These are phyloP conservation scores for Komagataella kurtzmanii DNA, from an alignment of 805 yeast genomes.

Conservation along the genomic window DNA sequence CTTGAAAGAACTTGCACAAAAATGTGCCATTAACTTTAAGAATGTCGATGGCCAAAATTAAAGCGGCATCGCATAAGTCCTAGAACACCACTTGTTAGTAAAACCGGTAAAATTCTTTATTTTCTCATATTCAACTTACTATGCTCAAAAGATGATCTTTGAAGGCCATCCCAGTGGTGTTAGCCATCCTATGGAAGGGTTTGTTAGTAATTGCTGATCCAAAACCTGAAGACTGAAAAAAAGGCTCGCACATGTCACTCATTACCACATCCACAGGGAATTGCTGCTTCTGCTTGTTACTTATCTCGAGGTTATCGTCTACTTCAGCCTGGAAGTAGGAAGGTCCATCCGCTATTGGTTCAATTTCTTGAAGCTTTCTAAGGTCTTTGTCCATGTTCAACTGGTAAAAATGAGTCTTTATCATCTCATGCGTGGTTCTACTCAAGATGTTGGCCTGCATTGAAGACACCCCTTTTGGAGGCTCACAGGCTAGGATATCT, in stretches of 20 bases:
- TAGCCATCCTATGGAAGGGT: conserved; percentile 83
- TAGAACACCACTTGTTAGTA: conserved; percentile 4
- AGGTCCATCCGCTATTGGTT: conserved; percentile 2
- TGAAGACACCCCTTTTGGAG: conserved; percentile 69
- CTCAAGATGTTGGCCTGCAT: conserved; percentile 84
- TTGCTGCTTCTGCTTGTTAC: not conserved
- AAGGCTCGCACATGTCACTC: conserved; percentile 76
- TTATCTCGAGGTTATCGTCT: conserved; percentile 3
- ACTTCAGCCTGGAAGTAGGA: conserved; percentile 7
- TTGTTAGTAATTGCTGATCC: conserved; percentile 60
- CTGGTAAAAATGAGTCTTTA: conserved; percentile 34
- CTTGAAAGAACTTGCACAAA: conserved; percentile 78
- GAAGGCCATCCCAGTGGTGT: conserved; percentile 72
- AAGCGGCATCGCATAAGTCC: conserved; percentile 87
- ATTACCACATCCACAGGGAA: conserved; percentile 50
- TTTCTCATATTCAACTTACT: conserved; percentile 20
- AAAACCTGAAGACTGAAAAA: conserved; percentile 35
- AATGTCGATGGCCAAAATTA: conserved; percentile 61
- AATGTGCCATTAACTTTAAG: conserved; percentile 58
- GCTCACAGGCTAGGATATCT: conserved; percentile 65
- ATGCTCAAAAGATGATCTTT: conserved; percentile 78
- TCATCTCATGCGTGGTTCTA: conserved; percentile 41
- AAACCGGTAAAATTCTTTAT: conserved; percentile 1
- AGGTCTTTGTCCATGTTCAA: conserved; percentile 4
- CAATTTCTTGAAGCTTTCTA: conserved; percentile 3